phyloP scores from a whole-genome alignment of 805 yeast genomes.

The Pichia manshurica region DNA sequence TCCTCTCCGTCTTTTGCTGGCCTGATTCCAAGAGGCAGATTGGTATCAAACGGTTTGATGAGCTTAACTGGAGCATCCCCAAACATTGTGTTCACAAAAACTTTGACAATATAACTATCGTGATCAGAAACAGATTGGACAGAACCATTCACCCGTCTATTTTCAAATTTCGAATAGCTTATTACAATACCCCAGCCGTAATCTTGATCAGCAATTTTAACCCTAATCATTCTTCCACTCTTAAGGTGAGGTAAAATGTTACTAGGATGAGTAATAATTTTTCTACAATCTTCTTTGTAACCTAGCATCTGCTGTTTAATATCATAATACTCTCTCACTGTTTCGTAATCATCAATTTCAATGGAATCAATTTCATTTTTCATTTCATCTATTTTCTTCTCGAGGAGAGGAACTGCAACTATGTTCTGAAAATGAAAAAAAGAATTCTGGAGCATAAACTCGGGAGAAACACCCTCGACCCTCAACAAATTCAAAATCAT shows the following conservation, averaged over 20 bases:
- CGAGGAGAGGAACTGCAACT: slow-evolving; percentile 81
- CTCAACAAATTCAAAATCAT: slow-evolving; percentile 95
- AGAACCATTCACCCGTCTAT: slow-evolving; percentile 44
- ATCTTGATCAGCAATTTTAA: slow-evolving; percentile 54
- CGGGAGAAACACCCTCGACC: slow-evolving; percentile 98
- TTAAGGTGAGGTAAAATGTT: slow-evolving; percentile 78
- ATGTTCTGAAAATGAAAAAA: slow-evolving; percentile 95
- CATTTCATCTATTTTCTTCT: slow-evolving; percentile 53
- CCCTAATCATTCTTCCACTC: slow-evolving; percentile 77
- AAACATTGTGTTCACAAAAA: slow-evolving; percentile 71
- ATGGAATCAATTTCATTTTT: slow-evolving; percentile 44
- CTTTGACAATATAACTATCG: slow-evolving; percentile 84
- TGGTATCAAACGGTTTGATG: slow-evolving; percentile 70
- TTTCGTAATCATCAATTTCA: slow-evolving; percentile 65
- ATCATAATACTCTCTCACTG: slow-evolving; percentile 78
- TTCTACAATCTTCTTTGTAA: slow-evolving; percentile 71
- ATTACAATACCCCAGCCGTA: slow-evolving; percentile 98
- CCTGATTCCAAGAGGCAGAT: slow-evolving; percentile 81
- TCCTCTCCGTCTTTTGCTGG: slow-evolving; percentile 74
- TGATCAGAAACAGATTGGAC: slow-evolving; percentile 66
- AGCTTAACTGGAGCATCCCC: slow-evolving; percentile 79
- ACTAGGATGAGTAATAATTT: slow-evolving; percentile 87
- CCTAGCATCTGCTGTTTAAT: slow-evolving; percentile 62
- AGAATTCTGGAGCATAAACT: slow-evolving; percentile 90
- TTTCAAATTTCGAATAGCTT: slow-evolving; percentile 50